Conservation (phyloP, 371 early-diverging fungal species). For the Rhizopus stolonifer region DNA sequence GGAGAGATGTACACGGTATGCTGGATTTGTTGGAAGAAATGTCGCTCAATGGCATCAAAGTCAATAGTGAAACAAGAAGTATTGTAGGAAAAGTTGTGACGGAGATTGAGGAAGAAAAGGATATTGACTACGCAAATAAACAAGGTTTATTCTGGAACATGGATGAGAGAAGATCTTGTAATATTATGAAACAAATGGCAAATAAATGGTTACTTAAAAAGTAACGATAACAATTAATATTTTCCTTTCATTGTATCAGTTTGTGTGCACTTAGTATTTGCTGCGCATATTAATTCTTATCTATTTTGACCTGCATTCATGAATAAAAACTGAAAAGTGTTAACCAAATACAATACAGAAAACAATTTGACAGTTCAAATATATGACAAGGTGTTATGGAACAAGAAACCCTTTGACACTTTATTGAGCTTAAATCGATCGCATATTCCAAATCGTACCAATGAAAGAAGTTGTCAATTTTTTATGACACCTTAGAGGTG, state of each 20-base stretch:
- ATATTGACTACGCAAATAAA: not conserved
- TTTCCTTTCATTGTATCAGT: too few relatives aligned
- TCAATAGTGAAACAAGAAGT: slow-evolving; percentile 26
- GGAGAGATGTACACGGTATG: slow-evolving; percentile 44
- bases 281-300: too few relatives aligned
- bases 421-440: too few relatives aligned
- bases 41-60: slow-evolving; percentile 37
- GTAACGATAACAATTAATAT: not conserved
- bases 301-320: too few relatives aligned
- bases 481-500: not conserved
- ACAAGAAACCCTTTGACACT: too few relatives aligned
- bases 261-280: too few relatives aligned
- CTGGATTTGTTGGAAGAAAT: slow-evolving; percentile 41
- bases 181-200: slow-evolving; percentile 36
- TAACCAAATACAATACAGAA: too few relatives aligned
- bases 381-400: too few relatives aligned
- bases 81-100: slow-evolving; percentile 23
- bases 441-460: not conserved
- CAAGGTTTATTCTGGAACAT: slow-evolving; percentile 28
- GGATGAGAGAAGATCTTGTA: slow-evolving; percentile 33
- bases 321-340: too few relatives aligned
- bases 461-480: not conserved
- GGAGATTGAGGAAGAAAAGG: slow-evolving; percentile 29
- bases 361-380: too few relatives aligned
- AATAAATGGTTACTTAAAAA: slow-evolving; percentile 33